Evolutionary conservation across 129 eudicot genomes (phyloP).

Genomic region (Pseudognaphalium luteoalbum): DNA sequence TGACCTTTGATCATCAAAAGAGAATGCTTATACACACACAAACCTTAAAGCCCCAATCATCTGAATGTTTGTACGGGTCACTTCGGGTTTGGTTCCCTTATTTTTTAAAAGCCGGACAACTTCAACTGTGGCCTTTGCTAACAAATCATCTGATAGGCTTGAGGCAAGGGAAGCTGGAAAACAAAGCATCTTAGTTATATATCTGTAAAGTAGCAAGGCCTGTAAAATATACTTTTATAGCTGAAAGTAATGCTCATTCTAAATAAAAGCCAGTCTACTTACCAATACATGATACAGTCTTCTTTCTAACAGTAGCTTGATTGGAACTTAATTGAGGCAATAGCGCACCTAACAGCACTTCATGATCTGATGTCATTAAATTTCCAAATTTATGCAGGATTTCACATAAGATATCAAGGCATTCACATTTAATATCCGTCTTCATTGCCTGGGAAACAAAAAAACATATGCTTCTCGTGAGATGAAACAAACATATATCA

Average conservation of each 20-base stretch:
- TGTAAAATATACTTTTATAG: background rate
- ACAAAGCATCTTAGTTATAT: slow-evolving; percentile 9
- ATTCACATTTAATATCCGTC: slow-evolving; percentile 92
- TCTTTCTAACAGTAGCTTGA: slow-evolving; percentile 97
- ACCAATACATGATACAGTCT: slow-evolving; percentile 94
- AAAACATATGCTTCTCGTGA: background rate
- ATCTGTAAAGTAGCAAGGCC: background rate
- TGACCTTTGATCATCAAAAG: slow-evolving; percentile 10
- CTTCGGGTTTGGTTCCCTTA: slow-evolving; percentile 70
- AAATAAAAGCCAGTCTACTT: slow-evolving; percentile 29
- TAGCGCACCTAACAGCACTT: slow-evolving; percentile 64
- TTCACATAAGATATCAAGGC: slow-evolving; percentile 88
- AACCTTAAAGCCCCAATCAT: slow-evolving; percentile 94
- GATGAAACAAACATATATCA: background rate
- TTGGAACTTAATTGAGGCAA: slow-evolving; percentile 82
- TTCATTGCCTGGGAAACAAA: slow-evolving; percentile 59
- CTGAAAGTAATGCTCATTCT: slow-evolving; percentile 7
- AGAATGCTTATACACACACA: slow-evolving; percentile 12
- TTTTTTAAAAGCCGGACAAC: slow-evolving; percentile 69
- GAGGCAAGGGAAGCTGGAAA: slow-evolving; percentile 83
- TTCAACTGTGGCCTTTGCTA: slow-evolving; percentile 89
- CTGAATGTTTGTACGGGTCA: slow-evolving; percentile 91
- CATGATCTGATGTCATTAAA: slow-evolving; percentile 89
- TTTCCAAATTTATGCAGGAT: slow-evolving; percentile 92
- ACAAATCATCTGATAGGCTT: slow-evolving; percentile 91